A percentile compares a stretch with the other conserved stretches of the same genome.
phyloP scores from a whole-genome alignment of 805 yeast species.

The Lachancea mirantina region DNA sequence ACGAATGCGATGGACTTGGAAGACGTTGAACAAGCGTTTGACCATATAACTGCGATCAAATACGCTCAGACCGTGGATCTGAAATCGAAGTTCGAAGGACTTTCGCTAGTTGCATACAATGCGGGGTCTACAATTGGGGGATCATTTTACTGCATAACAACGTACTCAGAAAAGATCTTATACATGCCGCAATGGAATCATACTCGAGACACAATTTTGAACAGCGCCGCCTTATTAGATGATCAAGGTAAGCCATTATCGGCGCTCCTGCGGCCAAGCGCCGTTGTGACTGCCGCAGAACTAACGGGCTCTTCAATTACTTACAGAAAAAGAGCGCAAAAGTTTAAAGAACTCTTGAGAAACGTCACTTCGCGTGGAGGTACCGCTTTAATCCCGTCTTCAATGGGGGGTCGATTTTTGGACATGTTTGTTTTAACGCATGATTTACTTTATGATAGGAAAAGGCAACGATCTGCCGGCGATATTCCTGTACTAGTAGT shows the following conservation, averaged over 20 bases:
- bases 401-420: slow-evolving; percentile 71
- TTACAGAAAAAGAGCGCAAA: slow-evolving; percentile 56
- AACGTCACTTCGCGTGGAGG: slow-evolving; percentile 39
- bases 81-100: slow-evolving; percentile 51
- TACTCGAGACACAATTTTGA: slow-evolving; percentile 76
- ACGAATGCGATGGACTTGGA: slow-evolving; percentile 52
- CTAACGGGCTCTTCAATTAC: slow-evolving; percentile 56
- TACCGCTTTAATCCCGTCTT: slow-evolving; percentile 74
- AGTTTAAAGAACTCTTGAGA: slow-evolving; percentile 58
- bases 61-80: slow-evolving; percentile 69
- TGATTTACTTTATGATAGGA: slow-evolving; percentile 41
- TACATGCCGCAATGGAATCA: slow-evolving; percentile 96
- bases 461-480: slow-evolving; percentile 31
- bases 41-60: slow-evolving; percentile 59
- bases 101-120: slow-evolving; percentile 70
- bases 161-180: slow-evolving; percentile 70
- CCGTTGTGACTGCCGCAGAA: slow-evolving; percentile 58
- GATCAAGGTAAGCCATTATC: slow-evolving; percentile 55
- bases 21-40: slow-evolving; percentile 78
- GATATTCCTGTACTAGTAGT: slow-evolving; percentile 65
- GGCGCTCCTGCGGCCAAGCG: slow-evolving; percentile 67
- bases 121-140: slow-evolving; percentile 96
- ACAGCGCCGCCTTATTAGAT: slow-evolving; percentile 57
- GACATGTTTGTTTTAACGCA: slow-evolving; percentile 74
- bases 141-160: slow-evolving; percentile 72